A percentile compares a stretch with the other conserved stretches of the same genome.
Evolutionary conservation across 192 early-diverging fungal species (phyloP).

Genomic region (Umbelopsis ramanniana): DNA sequence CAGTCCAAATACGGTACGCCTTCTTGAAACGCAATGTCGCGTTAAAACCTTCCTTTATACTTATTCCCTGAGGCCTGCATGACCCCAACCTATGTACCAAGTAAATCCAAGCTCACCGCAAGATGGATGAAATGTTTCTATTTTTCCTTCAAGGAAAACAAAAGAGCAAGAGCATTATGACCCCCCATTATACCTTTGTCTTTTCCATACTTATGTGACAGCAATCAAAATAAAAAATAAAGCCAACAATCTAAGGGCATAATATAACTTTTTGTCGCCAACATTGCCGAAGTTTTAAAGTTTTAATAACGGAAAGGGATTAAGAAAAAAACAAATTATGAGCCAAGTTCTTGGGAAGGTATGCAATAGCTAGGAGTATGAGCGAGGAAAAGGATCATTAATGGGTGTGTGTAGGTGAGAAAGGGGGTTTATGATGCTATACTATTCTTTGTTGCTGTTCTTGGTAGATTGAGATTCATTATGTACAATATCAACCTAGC

Average conservation of each 20-base stretch:
- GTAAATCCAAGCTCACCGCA: no score
- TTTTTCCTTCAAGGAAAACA: no score
- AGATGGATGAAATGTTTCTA: no score
- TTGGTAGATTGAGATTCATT: neutral
- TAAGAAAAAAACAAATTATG: neutral
- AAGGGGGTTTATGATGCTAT: neutral
- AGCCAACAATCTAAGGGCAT: neutral
- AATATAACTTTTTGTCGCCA: neutral
- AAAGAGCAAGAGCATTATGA: neutral
- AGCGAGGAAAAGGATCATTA: neutral
- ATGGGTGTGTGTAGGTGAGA: neutral
- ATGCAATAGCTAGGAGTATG: neutral
- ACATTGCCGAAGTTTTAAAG: neutral
- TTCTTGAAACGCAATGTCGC: no score
- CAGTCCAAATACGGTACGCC: no score
- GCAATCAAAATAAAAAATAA: neutral
- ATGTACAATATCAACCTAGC: neutral
- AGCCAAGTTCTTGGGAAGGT: neutral
- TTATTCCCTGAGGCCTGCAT: no score
- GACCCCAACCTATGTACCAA: no score
- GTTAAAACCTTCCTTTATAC: no score
- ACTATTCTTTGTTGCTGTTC: no score
- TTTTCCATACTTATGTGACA: neutral
- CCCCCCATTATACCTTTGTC: neutral
- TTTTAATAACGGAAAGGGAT: neutral